Evolutionary conservation across 176 grass and related monocot genomes (phyloP).

Genomic region (Miscanthus lutarioriparius): DNA sequence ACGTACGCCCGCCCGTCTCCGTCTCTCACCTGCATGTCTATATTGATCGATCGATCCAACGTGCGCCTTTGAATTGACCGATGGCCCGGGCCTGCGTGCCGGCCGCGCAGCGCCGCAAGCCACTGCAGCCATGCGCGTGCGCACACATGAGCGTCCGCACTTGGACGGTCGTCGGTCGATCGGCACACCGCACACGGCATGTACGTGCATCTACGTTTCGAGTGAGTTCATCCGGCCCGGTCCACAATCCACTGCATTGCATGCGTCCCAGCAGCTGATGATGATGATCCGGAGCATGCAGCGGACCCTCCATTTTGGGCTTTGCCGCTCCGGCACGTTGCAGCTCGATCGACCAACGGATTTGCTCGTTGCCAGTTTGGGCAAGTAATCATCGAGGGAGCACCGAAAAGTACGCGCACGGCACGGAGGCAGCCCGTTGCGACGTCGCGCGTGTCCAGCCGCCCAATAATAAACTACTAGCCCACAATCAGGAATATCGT

Average conservation of each 20-base stretch:
- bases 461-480: background rate
- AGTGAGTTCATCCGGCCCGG: background rate
- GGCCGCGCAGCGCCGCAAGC: background rate
- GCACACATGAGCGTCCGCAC: background rate
- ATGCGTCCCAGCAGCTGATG: background rate
- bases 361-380: slow-evolving; percentile 6
- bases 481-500: slow-evolving; percentile 9
- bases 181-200: background rate
- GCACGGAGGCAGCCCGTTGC: background rate
- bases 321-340: background rate
- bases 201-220: background rate
- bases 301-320: background rate
- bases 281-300: background rate
- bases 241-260: background rate
- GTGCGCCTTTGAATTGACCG: background rate
- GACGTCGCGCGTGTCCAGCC: slow-evolving; percentile 32
- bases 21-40: background rate
- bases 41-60: background rate
- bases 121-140: background rate
- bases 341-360: background rate
- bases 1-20: background rate
- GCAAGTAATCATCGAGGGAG: background rate
- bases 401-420: background rate
- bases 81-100: background rate
- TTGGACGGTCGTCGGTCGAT: background rate